These are phyloP conservation scores for Combretum micranthum DNA, from an alignment of 345 rosid species.

Conservation along the genomic window DNA sequence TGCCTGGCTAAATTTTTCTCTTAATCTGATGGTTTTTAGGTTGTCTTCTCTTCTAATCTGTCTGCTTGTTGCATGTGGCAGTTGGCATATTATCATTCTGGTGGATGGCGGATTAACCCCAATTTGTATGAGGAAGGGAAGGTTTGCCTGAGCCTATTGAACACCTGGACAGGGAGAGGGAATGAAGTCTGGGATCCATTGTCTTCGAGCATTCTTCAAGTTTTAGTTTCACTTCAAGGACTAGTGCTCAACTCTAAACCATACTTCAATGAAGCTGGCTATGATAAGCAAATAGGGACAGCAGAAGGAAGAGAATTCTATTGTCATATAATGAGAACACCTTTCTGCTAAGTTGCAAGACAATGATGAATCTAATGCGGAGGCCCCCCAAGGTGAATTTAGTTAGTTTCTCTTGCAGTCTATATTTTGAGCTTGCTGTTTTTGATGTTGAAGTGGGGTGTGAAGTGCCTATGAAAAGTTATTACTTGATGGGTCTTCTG, in stretches of 20 bases:
- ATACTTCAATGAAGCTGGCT: slow-evolving; percentile 98
- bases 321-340: slow-evolving; percentile 87
- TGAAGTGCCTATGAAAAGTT: no score
- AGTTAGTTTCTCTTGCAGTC: background rate
- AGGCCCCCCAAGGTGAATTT: slow-evolving; percentile 75
- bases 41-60: slow-evolving; percentile 4
- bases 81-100: slow-evolving; percentile 95
- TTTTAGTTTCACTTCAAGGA: slow-evolving; percentile 95
- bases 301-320: slow-evolving; percentile 96
- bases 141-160: slow-evolving; percentile 97
- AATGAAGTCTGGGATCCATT: slow-evolving; percentile 94
- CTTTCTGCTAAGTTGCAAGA: slow-evolving; percentile 88
- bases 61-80: slow-evolving; percentile 26
- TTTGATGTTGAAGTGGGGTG: no score
- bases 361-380: slow-evolving; percentile 88
- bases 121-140: slow-evolving; percentile 94
- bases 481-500: no score
- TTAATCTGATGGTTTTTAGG: background rate
- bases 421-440: no score
- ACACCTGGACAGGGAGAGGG: slow-evolving; percentile 96
- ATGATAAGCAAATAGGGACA: slow-evolving; percentile 86
- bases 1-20: no score
- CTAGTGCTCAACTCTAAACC: slow-evolving; percentile 93
- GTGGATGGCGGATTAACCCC: slow-evolving; percentile 97
- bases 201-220: slow-evolving; percentile 97